These are phyloP conservation scores for Epichloe amarillans DNA, from an alignment of 2,329 filamentous ascomycete genomes.

Conservation along the genomic window DNA sequence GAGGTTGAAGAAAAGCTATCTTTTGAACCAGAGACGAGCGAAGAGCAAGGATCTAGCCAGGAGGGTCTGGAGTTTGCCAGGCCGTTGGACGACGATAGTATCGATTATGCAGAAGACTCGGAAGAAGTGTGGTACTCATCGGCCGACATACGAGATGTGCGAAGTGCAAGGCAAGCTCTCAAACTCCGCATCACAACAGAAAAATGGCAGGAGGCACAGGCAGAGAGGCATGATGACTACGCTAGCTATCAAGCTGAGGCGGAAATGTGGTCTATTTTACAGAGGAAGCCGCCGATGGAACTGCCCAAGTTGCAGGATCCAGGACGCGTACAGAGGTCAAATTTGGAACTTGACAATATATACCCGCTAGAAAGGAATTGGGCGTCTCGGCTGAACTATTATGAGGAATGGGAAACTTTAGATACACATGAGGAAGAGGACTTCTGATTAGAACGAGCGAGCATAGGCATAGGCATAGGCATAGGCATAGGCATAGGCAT, in stretches of 20 bases:
- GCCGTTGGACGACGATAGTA: not conserved
- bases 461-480: not conserved
- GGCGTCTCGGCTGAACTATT: slow-evolving; percentile 23
- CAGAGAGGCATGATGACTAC: slow-evolving; percentile 28
- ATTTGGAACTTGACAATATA: slow-evolving; percentile 21
- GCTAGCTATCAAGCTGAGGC: slow-evolving; percentile 28
- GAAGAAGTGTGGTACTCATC: slow-evolving; percentile 24
- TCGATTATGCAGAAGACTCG: slow-evolving; percentile 3
- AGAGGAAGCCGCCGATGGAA: slow-evolving; percentile 23
- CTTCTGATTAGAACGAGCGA: not conserved
- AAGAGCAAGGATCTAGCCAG: not conserved
- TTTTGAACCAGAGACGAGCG: not conserved
- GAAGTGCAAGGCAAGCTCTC: slow-evolving; percentile 23
- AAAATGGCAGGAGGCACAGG: slow-evolving; percentile 28
- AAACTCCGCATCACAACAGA: slow-evolving; percentile 27
- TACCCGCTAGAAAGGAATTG: slow-evolving; percentile 25
- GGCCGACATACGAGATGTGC: slow-evolving; percentile 24
- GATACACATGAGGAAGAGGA: not conserved
- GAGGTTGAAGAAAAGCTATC: slow-evolving; percentile 29
- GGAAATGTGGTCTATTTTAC: slow-evolving; percentile 32
- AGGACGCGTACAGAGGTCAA: slow-evolving; percentile 15
- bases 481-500: not conserved
- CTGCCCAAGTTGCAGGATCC: slow-evolving; percentile 18
- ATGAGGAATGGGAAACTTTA: slow-evolving; percentile 30
- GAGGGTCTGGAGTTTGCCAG: not conserved